A percentile compares a stretch with the other conserved stretches of the same genome.
phyloP scores from a whole-genome alignment of 1,284 basidiomycete genomes.

The Cutaneotrichosporon arboriforme region DNA sequence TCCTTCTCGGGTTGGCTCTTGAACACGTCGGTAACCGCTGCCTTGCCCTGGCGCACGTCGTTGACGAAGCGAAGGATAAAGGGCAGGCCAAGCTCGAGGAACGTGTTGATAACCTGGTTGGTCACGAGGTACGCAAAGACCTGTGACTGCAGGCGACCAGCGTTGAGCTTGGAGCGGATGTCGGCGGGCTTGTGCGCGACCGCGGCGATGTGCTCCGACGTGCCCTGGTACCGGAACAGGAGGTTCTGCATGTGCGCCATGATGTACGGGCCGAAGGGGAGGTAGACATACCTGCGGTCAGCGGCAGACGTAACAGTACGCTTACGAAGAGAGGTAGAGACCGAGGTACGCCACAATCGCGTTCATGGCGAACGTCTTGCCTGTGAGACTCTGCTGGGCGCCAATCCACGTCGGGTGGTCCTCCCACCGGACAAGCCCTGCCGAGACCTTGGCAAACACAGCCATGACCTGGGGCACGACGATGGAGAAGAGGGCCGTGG shows the following conservation, averaged over 20 bases:
- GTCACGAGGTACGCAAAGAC: conserved; percentile 92
- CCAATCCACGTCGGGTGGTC: conserved; percentile 76
- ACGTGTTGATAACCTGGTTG: conserved; percentile 76
- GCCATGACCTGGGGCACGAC: conserved; percentile 79
- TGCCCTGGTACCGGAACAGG: conserved; percentile 2
- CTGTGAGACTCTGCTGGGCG: conserved; percentile 72
- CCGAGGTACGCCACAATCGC: conserved; percentile 85
- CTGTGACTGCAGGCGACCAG: conserved; percentile 73
- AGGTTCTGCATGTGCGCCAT: conserved; percentile 57
- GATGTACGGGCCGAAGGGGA: conserved; percentile 79
- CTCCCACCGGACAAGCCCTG: conserved; percentile 77
- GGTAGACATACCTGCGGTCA: conserved; percentile 63
- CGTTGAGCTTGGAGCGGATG: conserved; percentile 45
- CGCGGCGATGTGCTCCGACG: not conserved
- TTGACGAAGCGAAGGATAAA: conserved; percentile 64
- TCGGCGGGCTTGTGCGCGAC: not conserved
- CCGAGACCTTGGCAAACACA: conserved; percentile 67
- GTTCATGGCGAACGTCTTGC: conserved; percentile 68
- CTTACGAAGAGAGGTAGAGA: conserved; percentile 66
- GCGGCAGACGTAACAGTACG: conserved; percentile 1
- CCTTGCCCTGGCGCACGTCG: conserved; percentile 53
- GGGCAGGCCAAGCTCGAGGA: conserved; percentile 79
- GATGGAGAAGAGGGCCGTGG: conserved; percentile 76
- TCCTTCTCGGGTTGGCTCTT: conserved; percentile 4
- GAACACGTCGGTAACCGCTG: conserved; percentile 27